Evolutionary conservation across 2,329 filamentous ascomycete genomes (phyloP).

Genomic region (Pyrenochaeta sp.): DNA sequence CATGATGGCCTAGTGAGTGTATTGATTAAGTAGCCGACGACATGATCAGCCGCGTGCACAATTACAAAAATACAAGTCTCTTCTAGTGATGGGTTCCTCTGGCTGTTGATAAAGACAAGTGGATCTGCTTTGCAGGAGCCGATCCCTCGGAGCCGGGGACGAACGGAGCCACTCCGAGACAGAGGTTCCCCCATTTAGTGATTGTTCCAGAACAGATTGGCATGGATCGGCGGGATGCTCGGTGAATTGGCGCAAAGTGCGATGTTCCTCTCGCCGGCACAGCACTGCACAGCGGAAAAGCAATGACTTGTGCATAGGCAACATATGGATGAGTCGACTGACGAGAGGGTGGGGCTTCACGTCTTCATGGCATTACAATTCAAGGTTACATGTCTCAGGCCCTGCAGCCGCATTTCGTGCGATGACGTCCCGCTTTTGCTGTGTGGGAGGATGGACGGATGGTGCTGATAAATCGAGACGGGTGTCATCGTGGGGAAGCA

Average conservation of each 20-base stretch:
- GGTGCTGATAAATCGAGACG: conserved; percentile 42
- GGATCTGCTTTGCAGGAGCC: neutral
- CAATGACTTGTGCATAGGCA: neutral
- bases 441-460: no score
- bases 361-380: neutral
- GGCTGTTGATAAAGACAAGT: neutral
- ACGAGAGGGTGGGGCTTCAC: neutral
- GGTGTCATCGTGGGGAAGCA: conserved; percentile 24
- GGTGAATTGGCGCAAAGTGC: conserved; percentile 5
- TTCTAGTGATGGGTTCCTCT: neutral
- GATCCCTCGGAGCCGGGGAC: neutral
- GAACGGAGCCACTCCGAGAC: neutral
- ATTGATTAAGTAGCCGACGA: conserved; percentile 15
- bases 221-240: conserved; percentile 4
- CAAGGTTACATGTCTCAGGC: no score
- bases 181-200: conserved; percentile 5
- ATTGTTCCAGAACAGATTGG: conserved; percentile 20
- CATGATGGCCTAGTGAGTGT: conserved; percentile 10
- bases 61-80: conserved; percentile 6
- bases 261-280: neutral
- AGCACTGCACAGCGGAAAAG: neutral
- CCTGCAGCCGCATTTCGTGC: neutral
- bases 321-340: neutral
- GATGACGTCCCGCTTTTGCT: conserved; percentile 24
- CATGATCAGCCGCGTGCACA: conserved; percentile 11